Base-by-base conservation (phyloP, 1,284 basidiomycete species). In the Ceratorhiza oryzae-sativae region DNA sequence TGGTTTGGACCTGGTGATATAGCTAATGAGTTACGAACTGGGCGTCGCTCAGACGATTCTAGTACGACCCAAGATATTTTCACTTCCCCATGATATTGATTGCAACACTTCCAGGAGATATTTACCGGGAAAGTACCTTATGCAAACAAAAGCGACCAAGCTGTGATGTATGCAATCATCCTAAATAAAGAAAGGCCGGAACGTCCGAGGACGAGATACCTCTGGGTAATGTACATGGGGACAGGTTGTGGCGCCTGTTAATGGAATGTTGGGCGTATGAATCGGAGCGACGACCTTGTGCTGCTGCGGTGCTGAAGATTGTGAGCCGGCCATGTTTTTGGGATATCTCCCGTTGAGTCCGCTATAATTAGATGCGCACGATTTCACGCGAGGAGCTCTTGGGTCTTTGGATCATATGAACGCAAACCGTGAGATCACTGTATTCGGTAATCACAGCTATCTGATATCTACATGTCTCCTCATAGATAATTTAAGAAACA, bases 61-160 rank as follows among this genome's bases (percentile, higher is more conserved):
- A 8, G 59, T 61, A 34, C 23, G 49, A 27, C 23, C 12, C 6
- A 9, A 23, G 20, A 4, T 10, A 5, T 23, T 6, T 51, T 5
- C 20, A 23, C 12, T 5, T 2, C 49, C 23, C 20, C 27, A 27
- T 23, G 30, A n/a, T 42, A 10, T 39, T 60, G 45, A 60, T 20
- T 41, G 3, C 12, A 23, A 3, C 18, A 13, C 36, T 18, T 36
- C 3, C 56, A 60, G 58, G 58, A 60, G 25, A 45, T 60, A 4
- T 25, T 60, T 41, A 60, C 36, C 36, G 39, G 58, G 12, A 32
- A 60, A n/a, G 18, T 42, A 3, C 58, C 58, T 13, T 60, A 42
- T 45, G 9, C 13, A 5, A 15, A 42, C 4, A 45, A 23, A 34
- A 60, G 3, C 13, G 61, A 63, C n/a, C 9, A 27, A 15, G 61